Evolutionary conservation across 2,329 filamentous ascomycete species (phyloP).

Genomic region (Penicillium frequentans): DNA sequence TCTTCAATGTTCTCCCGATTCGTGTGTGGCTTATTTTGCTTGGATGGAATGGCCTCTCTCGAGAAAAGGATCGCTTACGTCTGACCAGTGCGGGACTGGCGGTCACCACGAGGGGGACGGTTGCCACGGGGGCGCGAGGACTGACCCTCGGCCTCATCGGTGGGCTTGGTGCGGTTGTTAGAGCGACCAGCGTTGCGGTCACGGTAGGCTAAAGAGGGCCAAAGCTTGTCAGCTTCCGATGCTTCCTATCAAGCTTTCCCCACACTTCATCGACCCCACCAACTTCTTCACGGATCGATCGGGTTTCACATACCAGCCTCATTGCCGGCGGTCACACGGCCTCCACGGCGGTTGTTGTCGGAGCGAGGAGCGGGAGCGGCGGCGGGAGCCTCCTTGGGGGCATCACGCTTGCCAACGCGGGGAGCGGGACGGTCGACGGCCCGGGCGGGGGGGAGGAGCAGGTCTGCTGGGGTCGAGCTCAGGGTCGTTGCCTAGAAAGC

Average conservation of each 20-base stretch:
- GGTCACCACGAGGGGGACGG: slow-evolving; percentile 50
- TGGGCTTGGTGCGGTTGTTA: slow-evolving; percentile 78
- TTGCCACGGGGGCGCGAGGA: slow-evolving; percentile 49
- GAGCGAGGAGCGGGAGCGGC: slow-evolving; percentile 49
- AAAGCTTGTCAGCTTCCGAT: slow-evolving; percentile 9
- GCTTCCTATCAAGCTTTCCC: slow-evolving; percentile 3
- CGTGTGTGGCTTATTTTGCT: neutral
- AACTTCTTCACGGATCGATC: neutral
- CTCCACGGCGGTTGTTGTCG: slow-evolving; percentile 47
- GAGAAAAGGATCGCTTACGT: slow-evolving; percentile 48
- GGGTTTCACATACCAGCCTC: slow-evolving; percentile 73
- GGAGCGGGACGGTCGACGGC: slow-evolving; percentile 80
- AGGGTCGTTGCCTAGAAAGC: slow-evolving; percentile 63
- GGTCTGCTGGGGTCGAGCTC: slow-evolving; percentile 72
- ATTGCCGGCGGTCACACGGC: slow-evolving; percentile 63
- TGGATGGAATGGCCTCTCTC: neutral
- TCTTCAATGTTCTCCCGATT: neutral
- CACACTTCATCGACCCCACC: slow-evolving; percentile 1
- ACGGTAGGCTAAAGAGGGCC: slow-evolving; percentile 69
- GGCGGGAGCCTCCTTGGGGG: slow-evolving; percentile 65
- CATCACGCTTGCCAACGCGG: slow-evolving; percentile 84
- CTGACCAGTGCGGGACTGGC: slow-evolving; percentile 62
- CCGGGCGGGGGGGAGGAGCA: slow-evolving; percentile 78
- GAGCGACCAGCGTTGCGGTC: slow-evolving; percentile 78
- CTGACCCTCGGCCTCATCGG: slow-evolving; percentile 62